Evolutionary conservation across 306 rosid genomes (phyloP), one percentile per base, ranked within the genome.

Genomic region (Fagus sylvatica): DNA sequence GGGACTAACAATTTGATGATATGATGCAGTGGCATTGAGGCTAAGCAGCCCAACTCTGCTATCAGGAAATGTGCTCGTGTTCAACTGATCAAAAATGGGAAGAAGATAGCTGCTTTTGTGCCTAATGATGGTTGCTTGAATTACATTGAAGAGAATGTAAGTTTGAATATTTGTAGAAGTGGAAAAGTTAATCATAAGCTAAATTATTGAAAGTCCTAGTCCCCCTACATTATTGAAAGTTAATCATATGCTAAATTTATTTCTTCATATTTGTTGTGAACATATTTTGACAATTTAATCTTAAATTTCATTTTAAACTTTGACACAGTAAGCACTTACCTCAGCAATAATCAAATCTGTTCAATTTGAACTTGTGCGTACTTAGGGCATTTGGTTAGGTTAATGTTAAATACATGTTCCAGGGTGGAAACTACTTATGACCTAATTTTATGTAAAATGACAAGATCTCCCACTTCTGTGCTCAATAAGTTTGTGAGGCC

Each of bases 41-140:
- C 95, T 73, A 92, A 92, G 80, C 97, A 92, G 91, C 97, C 97
- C 11, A 92, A 92, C 84, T 92, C 97, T 78, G 97, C 95, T 30
- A 92, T 92, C 13, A 88, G 97, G 56, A 92, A 92, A 78, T 92
- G 97, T 87, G 95, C 97, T 46, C 84, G 97, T 73, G 97, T 92
- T 53, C 95, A 92, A 57, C 87, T 92, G 33, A 92, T 92, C 34
- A 92, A 92, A 49, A 92, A 92, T 57, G 97, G 97, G 6, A 92
- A 92, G 81, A 92, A 92, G 88, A 92, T 92, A 60, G 97, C 97
- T 1, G 95, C 97, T 1, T 92, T 92, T 6, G 97, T 92, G 1
- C 97, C 97, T 5, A 90, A 92, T 15, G 97, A 92, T 84, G 95
- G 95, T 74, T 92, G 97, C 75, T 81, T 92, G 53, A 90, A 92